These are phyloP conservation scores for Cryptococcus deneoformans DNA, from an alignment of 1,284 basidiomycete genomes.

Conservation along the genomic window DNA sequence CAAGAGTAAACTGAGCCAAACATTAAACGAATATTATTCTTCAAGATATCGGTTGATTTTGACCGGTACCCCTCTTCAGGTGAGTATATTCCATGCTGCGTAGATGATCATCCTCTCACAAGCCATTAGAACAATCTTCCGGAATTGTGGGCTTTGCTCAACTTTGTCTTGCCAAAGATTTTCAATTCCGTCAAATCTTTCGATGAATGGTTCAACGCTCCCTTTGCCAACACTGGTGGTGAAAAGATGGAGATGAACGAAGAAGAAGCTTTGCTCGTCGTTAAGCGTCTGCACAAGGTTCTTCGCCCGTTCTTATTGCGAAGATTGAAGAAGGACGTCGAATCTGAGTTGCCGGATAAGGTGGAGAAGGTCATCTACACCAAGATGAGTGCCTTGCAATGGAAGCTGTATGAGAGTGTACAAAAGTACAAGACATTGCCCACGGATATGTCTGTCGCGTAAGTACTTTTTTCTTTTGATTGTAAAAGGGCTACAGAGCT, in stretches of 20 bases:
- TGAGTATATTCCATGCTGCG: slow-evolving; percentile 21
- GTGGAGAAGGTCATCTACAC: slow-evolving; percentile 99
- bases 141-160: slow-evolving; percentile 96
- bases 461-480: slow-evolving; percentile 5
- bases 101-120: slow-evolving; percentile 3
- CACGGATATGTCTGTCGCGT: slow-evolving; percentile 38
- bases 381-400: slow-evolving; percentile 92
- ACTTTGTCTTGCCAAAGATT: slow-evolving; percentile 96
- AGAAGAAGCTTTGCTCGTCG: slow-evolving; percentile 98
- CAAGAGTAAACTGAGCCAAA: slow-evolving; percentile 89
- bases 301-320: slow-evolving; percentile 89
- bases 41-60: slow-evolving; percentile 94
- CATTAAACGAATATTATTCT: slow-evolving; percentile 89
- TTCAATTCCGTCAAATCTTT: slow-evolving; percentile 99
- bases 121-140: slow-evolving; percentile 82
- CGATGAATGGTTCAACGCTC: slow-evolving; percentile 99
- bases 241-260: slow-evolving; percentile 99
- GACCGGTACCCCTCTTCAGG: slow-evolving; percentile 89
- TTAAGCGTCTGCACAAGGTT: slow-evolving; percentile 97
- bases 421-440: slow-evolving; percentile 64
- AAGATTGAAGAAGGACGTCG: slow-evolving; percentile 97
- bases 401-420: slow-evolving; percentile 89
- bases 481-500: slow-evolving; percentile 9
- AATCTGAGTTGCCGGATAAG: slow-evolving; percentile 96
- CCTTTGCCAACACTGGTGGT: slow-evolving; percentile 95